A percentile compares a stretch with the other conserved stretches of the same genome.
These are phyloP conservation scores for Mediolabrus comicus DNA, from an alignment of 108 stramenopile species.

Conservation along the genomic window DNA sequence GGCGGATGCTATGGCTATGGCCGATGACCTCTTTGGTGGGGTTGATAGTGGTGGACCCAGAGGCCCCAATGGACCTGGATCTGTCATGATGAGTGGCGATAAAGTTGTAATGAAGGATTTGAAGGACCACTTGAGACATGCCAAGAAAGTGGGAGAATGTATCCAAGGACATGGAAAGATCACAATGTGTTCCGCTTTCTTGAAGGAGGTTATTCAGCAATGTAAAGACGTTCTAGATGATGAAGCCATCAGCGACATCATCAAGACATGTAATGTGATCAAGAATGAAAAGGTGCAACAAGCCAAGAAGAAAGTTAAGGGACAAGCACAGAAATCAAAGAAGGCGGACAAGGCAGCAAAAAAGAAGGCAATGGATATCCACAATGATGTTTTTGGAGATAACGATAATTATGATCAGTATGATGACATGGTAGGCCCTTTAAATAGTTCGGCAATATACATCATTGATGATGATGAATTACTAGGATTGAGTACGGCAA, in stretches of 20 bases:
- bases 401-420: conserved; percentile 82
- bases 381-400: conserved; percentile 84
- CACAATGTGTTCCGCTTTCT: conserved; percentile 70
- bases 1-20: conserved; percentile 78
- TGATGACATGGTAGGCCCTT: conserved; percentile 82
- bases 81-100: conserved; percentile 57
- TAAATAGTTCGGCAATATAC: no score
- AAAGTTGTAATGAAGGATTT: conserved; percentile 78
- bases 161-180: conserved; percentile 86
- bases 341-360: conserved; percentile 83
- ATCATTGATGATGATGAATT: background rate
- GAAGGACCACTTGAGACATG: conserved; percentile 91
- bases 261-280: conserved; percentile 88
- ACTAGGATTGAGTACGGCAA: background rate
- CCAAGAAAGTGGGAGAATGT: conserved; percentile 70
- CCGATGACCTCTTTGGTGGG: conserved; percentile 86
- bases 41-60: conserved; percentile 38
- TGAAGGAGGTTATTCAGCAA: conserved; percentile 78
- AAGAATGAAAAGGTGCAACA: conserved; percentile 91
- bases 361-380: conserved; percentile 71
- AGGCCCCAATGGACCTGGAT: conserved; percentile 11
- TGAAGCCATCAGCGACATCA: conserved; percentile 84
- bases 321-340: conserved; percentile 87
- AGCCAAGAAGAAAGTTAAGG: conserved; percentile 85
- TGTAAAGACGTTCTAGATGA: conserved; percentile 86